Base-by-base conservation (phyloP, 1,139 yeast genomes). In the Nadsonia starkeyi-henricii region DNA sequence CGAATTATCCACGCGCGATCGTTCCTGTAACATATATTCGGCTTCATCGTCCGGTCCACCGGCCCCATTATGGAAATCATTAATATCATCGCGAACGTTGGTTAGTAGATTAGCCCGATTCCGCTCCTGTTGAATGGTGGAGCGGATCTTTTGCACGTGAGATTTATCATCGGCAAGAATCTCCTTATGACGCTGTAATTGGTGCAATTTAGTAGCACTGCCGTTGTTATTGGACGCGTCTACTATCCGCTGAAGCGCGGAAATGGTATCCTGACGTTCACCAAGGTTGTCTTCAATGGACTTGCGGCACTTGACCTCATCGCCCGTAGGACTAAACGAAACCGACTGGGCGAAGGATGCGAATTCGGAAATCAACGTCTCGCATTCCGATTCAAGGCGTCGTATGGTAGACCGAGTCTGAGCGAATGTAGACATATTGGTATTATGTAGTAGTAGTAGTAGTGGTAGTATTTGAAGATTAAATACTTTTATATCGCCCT, bases 141-240 rank as follows among this genome's bases (percentile, higher is more conserved):
- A 63, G 54, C 75, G 69, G 48, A 89, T 75, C 53, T 84, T 75
- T 45, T 68, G 65, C 58, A 76, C 83, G 52, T 81, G 83, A 47
- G 71, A 65, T 63, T 75, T 72, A 63, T 85, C 93, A 50, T 88
- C 94, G 49, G 70, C 74, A 37, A 86, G 68, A 26, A 77, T 75
- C 62, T 88, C 96, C 57, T 76, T 77, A 62, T 88, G 96, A 51
- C 97, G 78, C 50, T 81, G 78, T 45, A 88, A 68, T 62, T 91
- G 97, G 58, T 85, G 91, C 41, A 79, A 64, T 63, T 85, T 85
- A 0, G 91, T 77, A 1, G 91, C 77, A 33, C 12, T 33, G 17
- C 17, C 44, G 5, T 81, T 69, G n/a, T 71, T 64, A 18, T 73
- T 61, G 56, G 79, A 83, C 2, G 80, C 69, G 48, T 82, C 86